phyloP scores from a whole-genome alignment of 805 yeast genomes.

The Candida krabiensis region DNA sequence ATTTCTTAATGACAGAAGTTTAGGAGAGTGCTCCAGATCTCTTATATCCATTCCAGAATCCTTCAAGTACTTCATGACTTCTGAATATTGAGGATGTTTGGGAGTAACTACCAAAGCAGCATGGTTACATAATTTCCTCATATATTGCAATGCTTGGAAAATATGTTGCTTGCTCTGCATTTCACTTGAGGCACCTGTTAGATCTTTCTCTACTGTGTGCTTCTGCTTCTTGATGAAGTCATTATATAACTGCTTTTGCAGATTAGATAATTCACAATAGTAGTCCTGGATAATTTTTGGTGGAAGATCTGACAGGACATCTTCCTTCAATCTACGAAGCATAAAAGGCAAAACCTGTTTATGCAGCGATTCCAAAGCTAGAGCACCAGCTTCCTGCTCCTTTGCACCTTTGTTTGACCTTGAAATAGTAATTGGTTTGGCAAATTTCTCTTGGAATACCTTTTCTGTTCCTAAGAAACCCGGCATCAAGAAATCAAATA shows the following conservation, averaged over 20 bases:
- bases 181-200: constrained; percentile 38
- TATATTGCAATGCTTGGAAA: constrained; percentile 95
- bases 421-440: constrained; percentile 96
- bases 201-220: constrained; percentile 62
- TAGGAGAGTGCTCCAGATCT: constrained; percentile 87
- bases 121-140: constrained; percentile 96
- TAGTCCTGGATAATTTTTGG: constrained; percentile 98
- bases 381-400: constrained; percentile 96
- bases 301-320: constrained; percentile 92
- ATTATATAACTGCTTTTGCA: constrained; percentile 83
- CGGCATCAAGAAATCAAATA: constrained; percentile 97
- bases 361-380: constrained; percentile 93
- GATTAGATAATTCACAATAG: constrained; percentile 90
- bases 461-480: constrained; percentile 96
- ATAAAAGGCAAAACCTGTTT: constrained; percentile 96
- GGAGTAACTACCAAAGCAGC: constrained; percentile 86
- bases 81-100: constrained; percentile 76
- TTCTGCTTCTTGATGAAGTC: constrained; percentile 90
- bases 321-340: constrained; percentile 94
- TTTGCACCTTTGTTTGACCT: constrained; percentile 85
- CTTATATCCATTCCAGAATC: constrained; percentile 59
- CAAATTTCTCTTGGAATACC: constrained; percentile 88
- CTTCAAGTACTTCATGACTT: constrained; percentile 61
- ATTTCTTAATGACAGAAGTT: constrained; percentile 76
- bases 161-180: constrained; percentile 75